These are phyloP conservation scores for Thraustotheca clavata DNA, from an alignment of 352 stramenopile species.

Conservation along the genomic window DNA sequence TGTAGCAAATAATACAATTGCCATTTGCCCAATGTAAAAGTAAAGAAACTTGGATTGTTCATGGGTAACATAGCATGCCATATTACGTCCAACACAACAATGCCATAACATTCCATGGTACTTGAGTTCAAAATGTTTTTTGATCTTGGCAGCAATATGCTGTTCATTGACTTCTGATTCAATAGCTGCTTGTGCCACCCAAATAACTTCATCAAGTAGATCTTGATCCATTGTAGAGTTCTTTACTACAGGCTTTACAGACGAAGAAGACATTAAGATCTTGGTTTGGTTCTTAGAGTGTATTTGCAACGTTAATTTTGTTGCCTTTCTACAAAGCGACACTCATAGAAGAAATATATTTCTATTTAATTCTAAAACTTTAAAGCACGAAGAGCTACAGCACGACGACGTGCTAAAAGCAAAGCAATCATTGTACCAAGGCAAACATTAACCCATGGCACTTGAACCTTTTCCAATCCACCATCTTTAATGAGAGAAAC, in stretches of 20 bases:
- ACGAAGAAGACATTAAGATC: neutral
- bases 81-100: constrained; percentile 92
- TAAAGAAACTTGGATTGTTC: constrained; percentile 94
- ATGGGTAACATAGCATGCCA: constrained; percentile 91
- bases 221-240: constrained; percentile 83
- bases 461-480: constrained; percentile 5
- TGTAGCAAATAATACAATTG: constrained; percentile 87
- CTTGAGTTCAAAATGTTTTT: constrained; percentile 89
- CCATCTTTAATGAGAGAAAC: constrained; percentile 13
- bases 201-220: constrained; percentile 76
- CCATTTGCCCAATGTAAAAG: constrained; percentile 94
- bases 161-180: constrained; percentile 77
- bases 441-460: constrained; percentile 20
- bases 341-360: no score
- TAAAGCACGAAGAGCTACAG: neutral
- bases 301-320: no score
- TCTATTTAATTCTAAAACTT: no score
- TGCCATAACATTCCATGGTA: constrained; percentile 89
- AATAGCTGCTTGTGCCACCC: constrained; percentile 68
- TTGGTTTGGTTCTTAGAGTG: neutral
- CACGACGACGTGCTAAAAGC: neutral
- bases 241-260: constrained; percentile 79
- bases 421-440: constrained; percentile 4
- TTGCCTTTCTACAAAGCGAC: no score
- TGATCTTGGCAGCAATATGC: constrained; percentile 87